Evolutionary conservation across 768 basidiomycete species (phyloP).

Genomic region (Termitomyces sp.): DNA sequence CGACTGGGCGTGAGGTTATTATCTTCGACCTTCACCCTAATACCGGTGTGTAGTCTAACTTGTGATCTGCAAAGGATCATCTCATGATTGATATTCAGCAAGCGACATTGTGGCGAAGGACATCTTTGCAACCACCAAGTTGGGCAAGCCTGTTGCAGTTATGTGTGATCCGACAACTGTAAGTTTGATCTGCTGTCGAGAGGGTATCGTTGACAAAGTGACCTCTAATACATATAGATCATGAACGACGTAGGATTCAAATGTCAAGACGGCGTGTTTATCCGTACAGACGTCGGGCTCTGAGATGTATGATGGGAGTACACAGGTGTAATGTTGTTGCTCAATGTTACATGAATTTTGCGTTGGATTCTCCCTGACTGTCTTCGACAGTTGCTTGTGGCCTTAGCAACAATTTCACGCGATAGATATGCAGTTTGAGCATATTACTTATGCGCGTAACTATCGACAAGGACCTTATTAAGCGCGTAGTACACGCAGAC

Average conservation of each 20-base stretch:
- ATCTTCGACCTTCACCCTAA: conserved; percentile 54
- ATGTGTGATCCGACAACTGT: conserved; percentile 53
- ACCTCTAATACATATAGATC: conserved; percentile 21
- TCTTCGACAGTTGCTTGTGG: too few relatives aligned
- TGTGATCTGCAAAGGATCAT: background rate
- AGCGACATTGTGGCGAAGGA: conserved; percentile 44
- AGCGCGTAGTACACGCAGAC: background rate
- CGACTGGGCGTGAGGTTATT: conserved; percentile 52
- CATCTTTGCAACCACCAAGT: conserved; percentile 40
- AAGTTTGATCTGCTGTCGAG: conserved; percentile 10
- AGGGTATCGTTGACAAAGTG: background rate
- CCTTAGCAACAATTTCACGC: too few relatives aligned
- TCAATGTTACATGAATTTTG: too few relatives aligned
- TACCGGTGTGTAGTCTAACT: conserved; percentile 32
- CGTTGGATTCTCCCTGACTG: too few relatives aligned
- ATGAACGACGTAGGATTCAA: conserved; percentile 43
- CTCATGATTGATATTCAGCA: conserved; percentile 22
- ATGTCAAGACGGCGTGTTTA: conserved; percentile 41
- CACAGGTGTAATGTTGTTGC: background rate
- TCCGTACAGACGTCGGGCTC: conserved; percentile 29
- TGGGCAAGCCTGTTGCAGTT: conserved; percentile 34
- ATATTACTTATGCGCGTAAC: background rate
- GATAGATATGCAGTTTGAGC: too few relatives aligned
- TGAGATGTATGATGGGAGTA: background rate
- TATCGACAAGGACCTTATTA: background rate